Percentiles rank a stretch among this genome's conserved stretches.
Conservation (phyloP, 2,329 filamentous ascomycete species). For the Dothiorella sarmentorum region DNA sequence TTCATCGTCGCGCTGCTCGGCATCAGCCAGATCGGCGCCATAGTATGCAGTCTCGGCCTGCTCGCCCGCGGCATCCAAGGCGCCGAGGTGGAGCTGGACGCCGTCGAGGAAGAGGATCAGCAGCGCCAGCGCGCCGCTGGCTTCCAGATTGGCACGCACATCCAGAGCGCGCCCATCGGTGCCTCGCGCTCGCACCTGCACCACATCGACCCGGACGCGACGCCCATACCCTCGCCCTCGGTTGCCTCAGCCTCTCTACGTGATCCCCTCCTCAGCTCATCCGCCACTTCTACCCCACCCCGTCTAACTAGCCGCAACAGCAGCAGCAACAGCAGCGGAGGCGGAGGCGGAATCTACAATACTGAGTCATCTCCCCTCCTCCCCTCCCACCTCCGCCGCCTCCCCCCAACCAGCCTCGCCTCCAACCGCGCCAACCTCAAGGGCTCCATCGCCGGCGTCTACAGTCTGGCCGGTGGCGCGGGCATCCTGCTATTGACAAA, state of each 20-base stretch:
- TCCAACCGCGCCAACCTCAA: conserved; percentile 62
- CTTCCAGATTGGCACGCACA: neutral
- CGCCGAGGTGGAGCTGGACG: conserved; percentile 31
- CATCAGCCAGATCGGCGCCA: conserved; percentile 91
- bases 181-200: neutral
- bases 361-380: conserved; percentile 19
- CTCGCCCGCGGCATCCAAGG: conserved; percentile 74
- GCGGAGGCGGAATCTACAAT: neutral
- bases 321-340: neutral
- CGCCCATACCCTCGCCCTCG: conserved; percentile 21
- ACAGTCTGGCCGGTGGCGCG: conserved; percentile 83
- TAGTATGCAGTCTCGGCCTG: conserved; percentile 90
- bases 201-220: conserved; percentile 17
- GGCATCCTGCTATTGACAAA: conserved; percentile 92
- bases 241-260: conserved; percentile 33
- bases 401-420: neutral
- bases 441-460: conserved; percentile 90
- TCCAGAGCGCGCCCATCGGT: neutral
- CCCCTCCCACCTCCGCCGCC: conserved; percentile 16
- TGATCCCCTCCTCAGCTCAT: conserved; percentile 28
- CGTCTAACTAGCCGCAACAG: conserved; percentile 5
- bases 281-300: neutral
- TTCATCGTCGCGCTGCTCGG: conserved; percentile 77
- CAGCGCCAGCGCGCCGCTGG: neutral
- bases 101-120: conserved; percentile 19